Conservation (phyloP, 768 basidiomycete species). For the Boletellus ananas region DNA sequence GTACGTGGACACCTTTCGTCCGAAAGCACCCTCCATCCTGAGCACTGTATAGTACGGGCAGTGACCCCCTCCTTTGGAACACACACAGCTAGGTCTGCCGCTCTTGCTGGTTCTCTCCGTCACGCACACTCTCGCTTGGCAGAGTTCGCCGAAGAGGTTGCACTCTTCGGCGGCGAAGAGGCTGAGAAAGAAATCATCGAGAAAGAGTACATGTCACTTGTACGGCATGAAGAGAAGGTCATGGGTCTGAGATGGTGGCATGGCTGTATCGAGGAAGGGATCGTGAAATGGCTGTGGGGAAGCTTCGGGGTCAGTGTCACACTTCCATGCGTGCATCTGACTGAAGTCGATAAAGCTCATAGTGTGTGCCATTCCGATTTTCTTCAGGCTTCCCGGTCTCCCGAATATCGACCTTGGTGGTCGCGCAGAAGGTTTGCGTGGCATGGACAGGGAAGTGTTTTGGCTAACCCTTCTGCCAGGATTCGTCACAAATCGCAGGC, state of each 20-base stretch:
- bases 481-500: constrained; percentile 93
- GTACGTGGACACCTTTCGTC: constrained; percentile 46
- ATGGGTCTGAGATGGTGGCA: constrained; percentile 84
- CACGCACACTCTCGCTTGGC: constrained; percentile 90
- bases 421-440: constrained; percentile 74
- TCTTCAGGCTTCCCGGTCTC: constrained; percentile 79
- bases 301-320: constrained; percentile 73
- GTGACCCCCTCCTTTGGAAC: constrained; percentile 90
- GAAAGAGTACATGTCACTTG: constrained; percentile 77
- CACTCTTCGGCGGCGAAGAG: constrained; percentile 82
- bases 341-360: constrained; percentile 49
- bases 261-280: constrained; percentile 87
- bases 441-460: not conserved
- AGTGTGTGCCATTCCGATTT: constrained; percentile 91
- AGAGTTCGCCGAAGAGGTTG: constrained; percentile 87
- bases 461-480: constrained; percentile 42
- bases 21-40: not conserved
- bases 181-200: constrained; percentile 91
- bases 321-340: not conserved
- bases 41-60: constrained; percentile 62
- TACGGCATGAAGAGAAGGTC: constrained; percentile 83
- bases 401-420: constrained; percentile 68
- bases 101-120: constrained; percentile 83
- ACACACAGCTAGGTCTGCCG: constrained; percentile 85
- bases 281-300: constrained; percentile 98